Conservation (phyloP, 2,329 filamentous ascomycete genomes). For the Penicillium freii region DNA sequence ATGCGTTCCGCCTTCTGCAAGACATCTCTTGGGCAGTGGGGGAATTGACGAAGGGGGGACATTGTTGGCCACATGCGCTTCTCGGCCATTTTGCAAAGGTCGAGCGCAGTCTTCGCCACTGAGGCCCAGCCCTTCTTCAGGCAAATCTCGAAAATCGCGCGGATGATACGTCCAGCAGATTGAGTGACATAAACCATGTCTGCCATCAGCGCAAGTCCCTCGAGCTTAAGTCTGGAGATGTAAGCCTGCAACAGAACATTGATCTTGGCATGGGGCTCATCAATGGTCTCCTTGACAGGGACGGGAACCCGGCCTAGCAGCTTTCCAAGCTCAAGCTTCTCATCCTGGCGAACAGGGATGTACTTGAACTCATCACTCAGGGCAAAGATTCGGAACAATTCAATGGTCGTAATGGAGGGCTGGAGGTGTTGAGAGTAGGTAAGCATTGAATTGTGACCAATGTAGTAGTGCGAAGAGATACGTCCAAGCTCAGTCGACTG, state of each 20-base stretch:
- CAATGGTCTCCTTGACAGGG: slow-evolving; percentile 94
- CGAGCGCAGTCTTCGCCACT: slow-evolving; percentile 86
- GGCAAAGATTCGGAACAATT: slow-evolving; percentile 94
- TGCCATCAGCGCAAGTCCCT: slow-evolving; percentile 93
- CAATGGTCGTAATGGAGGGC: slow-evolving; percentile 86
- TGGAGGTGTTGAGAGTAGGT: slow-evolving; percentile 96
- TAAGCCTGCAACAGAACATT: slow-evolving; percentile 96
- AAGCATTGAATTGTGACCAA: slow-evolving; percentile 92
- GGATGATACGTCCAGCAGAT: slow-evolving; percentile 90
- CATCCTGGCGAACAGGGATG: slow-evolving; percentile 94
- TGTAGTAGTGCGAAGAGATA: slow-evolving; percentile 98
- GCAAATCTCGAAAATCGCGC: slow-evolving; percentile 96
- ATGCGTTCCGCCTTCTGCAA: slow-evolving; percentile 91
- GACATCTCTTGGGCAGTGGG: slow-evolving; percentile 76
- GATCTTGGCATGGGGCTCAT: slow-evolving; percentile 96
- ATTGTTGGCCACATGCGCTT: slow-evolving; percentile 99
- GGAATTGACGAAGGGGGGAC: slow-evolving; percentile 91
- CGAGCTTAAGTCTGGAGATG: slow-evolving; percentile 89
- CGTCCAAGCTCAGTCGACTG: slow-evolving; percentile 92
- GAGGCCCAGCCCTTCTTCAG: slow-evolving; percentile 94
- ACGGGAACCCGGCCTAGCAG: slow-evolving; percentile 86
- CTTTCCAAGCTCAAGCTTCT: slow-evolving; percentile 94
- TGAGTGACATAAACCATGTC: slow-evolving; percentile 99
- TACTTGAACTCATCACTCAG: slow-evolving; percentile 98
- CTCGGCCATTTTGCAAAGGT: slow-evolving; percentile 98